Base-by-base conservation (phyloP, 2,329 filamentous ascomycete species). In the Pseudogymnoascus sp. region DNA sequence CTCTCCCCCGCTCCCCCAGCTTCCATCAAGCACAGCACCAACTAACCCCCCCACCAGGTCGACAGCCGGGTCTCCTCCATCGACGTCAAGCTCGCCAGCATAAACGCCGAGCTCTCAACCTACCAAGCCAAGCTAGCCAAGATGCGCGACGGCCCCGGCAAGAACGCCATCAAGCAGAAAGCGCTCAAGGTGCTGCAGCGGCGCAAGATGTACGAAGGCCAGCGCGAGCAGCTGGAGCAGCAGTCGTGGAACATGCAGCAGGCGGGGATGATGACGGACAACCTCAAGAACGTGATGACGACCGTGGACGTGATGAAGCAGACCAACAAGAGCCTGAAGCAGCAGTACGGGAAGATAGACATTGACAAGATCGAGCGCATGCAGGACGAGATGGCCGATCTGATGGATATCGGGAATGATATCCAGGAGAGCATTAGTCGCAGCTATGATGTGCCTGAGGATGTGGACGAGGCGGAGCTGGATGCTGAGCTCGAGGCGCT, bases 161-260 rank as follows among this genome's bases (percentile, higher is more conserved):
- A 97, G 75, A 87, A 85, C 12, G 92, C 93, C 30, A 86, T 99
- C 69, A 95, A 94, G 73, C 87, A 95, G 71, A 97, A 97, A 72
- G 93, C 93, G 2, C 87, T 96, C 70, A 96, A 96, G 70, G 86
- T 97, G 9, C 86, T 97, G 2, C 91, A 96, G 77, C 89, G 92
- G 63, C 88, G 93, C 68, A 96, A 96, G 74, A 88, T 92, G 76
- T 96, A 96, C 84, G 94, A 99, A 77, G 82, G 85, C 3, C 92
- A 97, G 76, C 90, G 93, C 66, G 92, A 97, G 70, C 92, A 97
- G 77, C 86, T 97, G 60, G 89, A 96, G 76, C 84, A 88, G 66
- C 94, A 99, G 77, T 90, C 90, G 20, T 97, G 92, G 92, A 97
- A 97, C 78, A 97, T 99, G 92, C 92, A 97, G 78, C 92, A 97